A percentile compares a stretch with the other conserved stretches of the same genome.
Conservation (phyloP, 2,329 filamentous ascomycete genomes). For the Ophiostoma pallidulum region DNA sequence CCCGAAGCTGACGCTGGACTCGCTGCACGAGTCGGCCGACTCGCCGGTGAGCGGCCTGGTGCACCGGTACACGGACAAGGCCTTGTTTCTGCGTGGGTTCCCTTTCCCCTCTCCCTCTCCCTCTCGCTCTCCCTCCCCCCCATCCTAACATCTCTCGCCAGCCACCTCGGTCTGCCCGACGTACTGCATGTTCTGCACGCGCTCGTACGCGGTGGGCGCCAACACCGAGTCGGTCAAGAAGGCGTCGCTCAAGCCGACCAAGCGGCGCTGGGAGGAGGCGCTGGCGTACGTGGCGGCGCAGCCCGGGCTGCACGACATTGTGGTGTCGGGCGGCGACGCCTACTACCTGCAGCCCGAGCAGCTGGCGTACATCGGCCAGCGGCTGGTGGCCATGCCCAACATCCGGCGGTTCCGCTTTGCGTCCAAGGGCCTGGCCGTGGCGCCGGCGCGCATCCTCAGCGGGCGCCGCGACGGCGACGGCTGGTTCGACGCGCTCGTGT, state of each 20-base stretch:
- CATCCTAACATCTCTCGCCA: slow-evolving; percentile 21
- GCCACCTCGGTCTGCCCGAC: slow-evolving; percentile 52
- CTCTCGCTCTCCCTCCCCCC: neutral
- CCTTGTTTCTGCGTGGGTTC: slow-evolving; percentile 47
- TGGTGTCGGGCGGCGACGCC: slow-evolving; percentile 53
- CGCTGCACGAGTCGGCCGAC: slow-evolving; percentile 47
- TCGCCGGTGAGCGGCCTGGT: slow-evolving; percentile 48
- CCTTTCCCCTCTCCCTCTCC: neutral
- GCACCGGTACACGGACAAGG: slow-evolving; percentile 56
- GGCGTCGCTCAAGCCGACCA: slow-evolving; percentile 29
- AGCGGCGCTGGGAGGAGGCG: slow-evolving; percentile 42
- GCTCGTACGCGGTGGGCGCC: slow-evolving; percentile 48
- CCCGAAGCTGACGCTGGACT: slow-evolving; percentile 44
- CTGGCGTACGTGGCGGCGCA: slow-evolving; percentile 46
- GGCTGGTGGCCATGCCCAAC: slow-evolving; percentile 47
- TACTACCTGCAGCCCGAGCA: slow-evolving; percentile 47
- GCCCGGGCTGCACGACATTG: slow-evolving; percentile 44
- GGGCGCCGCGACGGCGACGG: slow-evolving; percentile 35
- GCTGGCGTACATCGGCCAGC: slow-evolving; percentile 43
- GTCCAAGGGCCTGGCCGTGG: slow-evolving; percentile 51
- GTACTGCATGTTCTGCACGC: slow-evolving; percentile 54
- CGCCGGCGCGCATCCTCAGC: slow-evolving; percentile 45
- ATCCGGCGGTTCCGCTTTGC: slow-evolving; percentile 52
- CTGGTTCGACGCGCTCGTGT: slow-evolving; percentile 45
- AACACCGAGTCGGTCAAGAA: slow-evolving; percentile 44